Evolutionary conservation across 768 basidiomycete genomes (phyloP).

Genomic region (Tylopilus subfusipes): DNA sequence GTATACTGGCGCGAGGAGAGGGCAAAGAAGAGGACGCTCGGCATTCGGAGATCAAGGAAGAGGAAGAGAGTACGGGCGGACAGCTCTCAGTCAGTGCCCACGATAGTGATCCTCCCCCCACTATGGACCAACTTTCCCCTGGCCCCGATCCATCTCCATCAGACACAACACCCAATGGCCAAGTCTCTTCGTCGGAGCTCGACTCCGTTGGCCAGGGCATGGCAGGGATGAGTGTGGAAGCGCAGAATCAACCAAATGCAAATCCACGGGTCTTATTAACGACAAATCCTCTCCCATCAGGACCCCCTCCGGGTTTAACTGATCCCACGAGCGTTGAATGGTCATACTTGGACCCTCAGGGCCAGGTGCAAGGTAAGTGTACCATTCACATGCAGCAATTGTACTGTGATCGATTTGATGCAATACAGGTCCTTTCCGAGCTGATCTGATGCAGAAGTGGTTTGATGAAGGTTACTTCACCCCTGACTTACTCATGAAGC

Average conservation of each 20-base stretch:
- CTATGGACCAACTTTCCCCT: constrained; percentile 13
- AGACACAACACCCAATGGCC: constrained; percentile 6
- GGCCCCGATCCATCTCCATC: constrained; percentile 7
- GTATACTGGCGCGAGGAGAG: constrained; percentile 38
- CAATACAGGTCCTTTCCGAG: constrained; percentile 77
- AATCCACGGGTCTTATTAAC: constrained; percentile 7
- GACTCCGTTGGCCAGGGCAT: constrained; percentile 10
- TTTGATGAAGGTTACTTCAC: constrained; percentile 87
- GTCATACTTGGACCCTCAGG: constrained; percentile 91
- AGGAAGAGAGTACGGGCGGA: constrained; percentile 42
- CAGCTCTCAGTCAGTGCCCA: constrained; percentile 5
- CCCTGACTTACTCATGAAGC: constrained; percentile 78
- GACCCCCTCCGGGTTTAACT: constrained; percentile 44
- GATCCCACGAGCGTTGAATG: constrained; percentile 71
- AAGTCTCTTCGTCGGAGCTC: constrained; percentile 6
- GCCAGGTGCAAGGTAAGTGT: constrained; percentile 79
- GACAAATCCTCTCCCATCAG: constrained; percentile 18
- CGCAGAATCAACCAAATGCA: constrained; percentile 5
- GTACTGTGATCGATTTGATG: constrained; percentile 1
- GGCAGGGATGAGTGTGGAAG: constrained; percentile 16
- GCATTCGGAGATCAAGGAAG: constrained; percentile 54
- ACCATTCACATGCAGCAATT: background rate
- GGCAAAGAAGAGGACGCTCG: constrained; percentile 40
- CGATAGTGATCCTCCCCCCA: constrained; percentile 4
- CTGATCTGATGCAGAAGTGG: constrained; percentile 93